phyloP scores from a whole-genome alignment of 495 filamentous ascomycete species.

The Chaetomium fimeti region DNA sequence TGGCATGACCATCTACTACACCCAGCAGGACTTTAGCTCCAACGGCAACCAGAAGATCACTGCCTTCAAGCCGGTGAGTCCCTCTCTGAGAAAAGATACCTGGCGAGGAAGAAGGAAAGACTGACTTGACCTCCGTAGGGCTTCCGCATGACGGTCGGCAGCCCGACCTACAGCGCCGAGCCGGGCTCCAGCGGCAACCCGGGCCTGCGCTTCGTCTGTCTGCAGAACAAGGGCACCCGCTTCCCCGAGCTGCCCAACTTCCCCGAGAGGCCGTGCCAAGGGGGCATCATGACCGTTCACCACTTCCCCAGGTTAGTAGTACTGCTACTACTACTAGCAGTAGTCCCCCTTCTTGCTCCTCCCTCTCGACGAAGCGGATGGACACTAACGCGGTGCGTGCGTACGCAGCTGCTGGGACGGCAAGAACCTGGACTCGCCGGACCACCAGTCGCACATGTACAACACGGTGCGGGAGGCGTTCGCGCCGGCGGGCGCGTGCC shows the following conservation, averaged over 20 bases:
- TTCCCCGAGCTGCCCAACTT: slow-evolving; percentile 49
- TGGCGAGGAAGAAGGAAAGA: not conserved
- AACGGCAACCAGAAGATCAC: slow-evolving; percentile 48
- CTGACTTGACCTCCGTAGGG: slow-evolving; percentile 34
- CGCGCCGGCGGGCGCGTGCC: slow-evolving; percentile 46
- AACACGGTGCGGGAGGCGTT: slow-evolving; percentile 47
- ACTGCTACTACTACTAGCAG: no score
- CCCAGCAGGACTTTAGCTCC: slow-evolving; percentile 45
- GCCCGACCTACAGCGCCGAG: slow-evolving; percentile 38
- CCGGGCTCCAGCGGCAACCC: slow-evolving; percentile 33
- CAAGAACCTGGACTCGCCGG: slow-evolving; percentile 56
- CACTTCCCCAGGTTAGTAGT: slow-evolving; percentile 51
- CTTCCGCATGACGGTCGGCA: slow-evolving; percentile 57
- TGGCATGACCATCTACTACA: slow-evolving; percentile 53
- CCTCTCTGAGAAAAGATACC: not conserved
- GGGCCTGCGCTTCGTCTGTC: slow-evolving; percentile 52
- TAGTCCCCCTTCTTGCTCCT: not conserved
- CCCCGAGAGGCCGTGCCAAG: slow-evolving; percentile 45
- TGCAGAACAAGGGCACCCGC: slow-evolving; percentile 42
- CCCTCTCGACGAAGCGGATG: not conserved
- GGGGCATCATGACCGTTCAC: slow-evolving; percentile 52
- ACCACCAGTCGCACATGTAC: slow-evolving; percentile 57
- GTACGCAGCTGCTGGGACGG: slow-evolving; percentile 54
- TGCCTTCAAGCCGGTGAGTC: slow-evolving; percentile 47
- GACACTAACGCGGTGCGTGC: slow-evolving; percentile 15